These are phyloP conservation scores for Choanephora cucurbitarum DNA, from an alignment of 371 early-diverging fungal species.

Conservation along the genomic window DNA sequence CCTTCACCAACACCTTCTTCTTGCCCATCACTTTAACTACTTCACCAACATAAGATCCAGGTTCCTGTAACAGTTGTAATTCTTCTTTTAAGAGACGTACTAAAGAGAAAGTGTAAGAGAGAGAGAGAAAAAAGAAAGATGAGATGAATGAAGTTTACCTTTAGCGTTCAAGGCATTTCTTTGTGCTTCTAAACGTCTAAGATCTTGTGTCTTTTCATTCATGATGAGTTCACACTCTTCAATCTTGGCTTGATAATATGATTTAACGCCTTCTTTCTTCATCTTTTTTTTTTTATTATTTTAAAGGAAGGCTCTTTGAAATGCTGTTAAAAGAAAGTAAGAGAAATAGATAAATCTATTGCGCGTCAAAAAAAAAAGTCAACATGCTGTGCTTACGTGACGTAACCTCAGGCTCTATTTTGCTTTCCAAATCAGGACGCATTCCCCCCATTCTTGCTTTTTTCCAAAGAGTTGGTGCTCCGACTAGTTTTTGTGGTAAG, in stretches of 20 bases:
- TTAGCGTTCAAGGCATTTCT: conserved; percentile 96
- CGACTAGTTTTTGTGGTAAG: too few relatives aligned
- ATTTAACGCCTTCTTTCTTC: conserved; percentile 65
- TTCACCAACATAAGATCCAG: conserved; percentile 97
- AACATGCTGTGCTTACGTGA: too few relatives aligned
- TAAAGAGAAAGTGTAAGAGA: conserved; percentile 24
- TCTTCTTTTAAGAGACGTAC: conserved; percentile 99
- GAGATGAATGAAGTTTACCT: conserved; percentile 50
- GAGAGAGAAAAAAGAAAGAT: not conserved
- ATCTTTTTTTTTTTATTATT: too few relatives aligned
- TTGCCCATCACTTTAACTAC: conserved; percentile 99
- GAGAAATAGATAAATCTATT: too few relatives aligned
- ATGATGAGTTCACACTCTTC: conserved; percentile 89
- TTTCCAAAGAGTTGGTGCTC: too few relatives aligned
- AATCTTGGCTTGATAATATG: conserved; percentile 79
- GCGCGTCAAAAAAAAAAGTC: too few relatives aligned
- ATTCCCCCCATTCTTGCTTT: too few relatives aligned
- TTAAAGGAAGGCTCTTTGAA: too few relatives aligned
- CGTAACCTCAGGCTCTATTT: too few relatives aligned
- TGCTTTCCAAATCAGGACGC: too few relatives aligned
- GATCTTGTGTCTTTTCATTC: conserved; percentile 90
- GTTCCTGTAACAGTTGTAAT: conserved; percentile 96
- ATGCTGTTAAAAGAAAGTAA: too few relatives aligned
- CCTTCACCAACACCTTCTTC: conserved; percentile 98
- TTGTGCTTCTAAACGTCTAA: conserved; percentile 98